Conservation (phyloP, 73 alveolate genomes). For the Uronychia setigera region DNA sequence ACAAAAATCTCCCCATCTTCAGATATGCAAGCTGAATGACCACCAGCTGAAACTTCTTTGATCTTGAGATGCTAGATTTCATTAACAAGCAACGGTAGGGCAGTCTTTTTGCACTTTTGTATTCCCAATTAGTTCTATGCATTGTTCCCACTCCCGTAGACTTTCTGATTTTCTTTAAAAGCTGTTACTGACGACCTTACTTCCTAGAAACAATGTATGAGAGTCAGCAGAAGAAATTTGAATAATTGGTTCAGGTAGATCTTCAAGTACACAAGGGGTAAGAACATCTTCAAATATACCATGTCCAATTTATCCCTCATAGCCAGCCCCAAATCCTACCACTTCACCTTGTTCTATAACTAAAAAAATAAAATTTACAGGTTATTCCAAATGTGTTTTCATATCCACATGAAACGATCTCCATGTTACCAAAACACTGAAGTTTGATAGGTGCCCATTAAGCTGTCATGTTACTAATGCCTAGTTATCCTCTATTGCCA, state of each 20-base stretch:
- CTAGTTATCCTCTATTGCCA: neutral
- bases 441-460: neutral
- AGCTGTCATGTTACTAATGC: neutral
- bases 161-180: neutral
- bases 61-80: conserved; percentile 1
- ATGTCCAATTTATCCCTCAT: neutral
- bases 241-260: neutral
- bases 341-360: neutral
- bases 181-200: no score
- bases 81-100: neutral
- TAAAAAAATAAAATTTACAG: neutral
- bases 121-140: neutral
- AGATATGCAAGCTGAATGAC: conserved; percentile 84
- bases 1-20: conserved; percentile 82
- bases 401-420: neutral
- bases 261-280: neutral
- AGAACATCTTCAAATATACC: neutral
- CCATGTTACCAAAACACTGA: neutral
- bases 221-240: neutral
- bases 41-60: conserved; percentile 80
- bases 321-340: neutral
- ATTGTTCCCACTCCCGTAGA: neutral
- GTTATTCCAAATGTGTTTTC: neutral
- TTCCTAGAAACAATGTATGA: neutral
- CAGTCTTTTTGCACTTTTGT: neutral